These are phyloP conservation scores for Orbilia javanica DNA, from an alignment of 2,329 filamentous ascomycete genomes.

Conservation along the genomic window DNA sequence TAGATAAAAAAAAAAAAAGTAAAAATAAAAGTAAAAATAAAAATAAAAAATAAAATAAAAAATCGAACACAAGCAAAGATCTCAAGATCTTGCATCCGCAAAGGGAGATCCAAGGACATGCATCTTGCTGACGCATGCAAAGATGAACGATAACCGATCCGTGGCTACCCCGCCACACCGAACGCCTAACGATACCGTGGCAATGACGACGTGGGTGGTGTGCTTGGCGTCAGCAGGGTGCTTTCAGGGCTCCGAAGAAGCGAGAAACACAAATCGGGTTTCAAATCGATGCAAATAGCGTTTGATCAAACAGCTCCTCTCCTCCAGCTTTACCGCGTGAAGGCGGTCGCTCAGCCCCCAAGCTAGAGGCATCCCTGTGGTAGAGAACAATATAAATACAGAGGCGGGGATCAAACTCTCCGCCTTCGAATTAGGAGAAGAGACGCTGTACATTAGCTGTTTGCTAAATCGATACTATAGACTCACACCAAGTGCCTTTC, in stretches of 20 bases:
- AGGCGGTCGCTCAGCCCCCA: conserved; percentile 9
- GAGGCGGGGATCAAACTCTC: background rate
- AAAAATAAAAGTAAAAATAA: no score
- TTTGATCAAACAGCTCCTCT: conserved; percentile 32
- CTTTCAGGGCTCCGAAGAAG: conserved; percentile 17
- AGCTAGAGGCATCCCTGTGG: background rate
- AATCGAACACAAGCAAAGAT: no score
- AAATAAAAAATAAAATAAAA: no score
- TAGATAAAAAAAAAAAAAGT: no score
- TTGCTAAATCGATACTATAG: no score
- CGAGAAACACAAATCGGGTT: conserved; percentile 44
- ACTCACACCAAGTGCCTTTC: no score
- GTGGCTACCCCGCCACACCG: conserved; percentile 2
- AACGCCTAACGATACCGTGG: background rate
- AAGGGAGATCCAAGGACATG: background rate
- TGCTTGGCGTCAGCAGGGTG: conserved; percentile 50
- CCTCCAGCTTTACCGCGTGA: background rate
- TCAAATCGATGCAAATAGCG: conserved; percentile 11
- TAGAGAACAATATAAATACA: conserved; percentile 4
- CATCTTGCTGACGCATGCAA: background rate
- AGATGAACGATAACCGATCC: background rate
- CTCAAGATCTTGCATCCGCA: background rate
- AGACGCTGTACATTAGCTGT: no score
- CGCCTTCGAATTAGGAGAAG: no score
- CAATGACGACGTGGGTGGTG: conserved; percentile 29